phyloP scores from a whole-genome alignment of 805 yeast species.

The Lipomyces kockii region DNA sequence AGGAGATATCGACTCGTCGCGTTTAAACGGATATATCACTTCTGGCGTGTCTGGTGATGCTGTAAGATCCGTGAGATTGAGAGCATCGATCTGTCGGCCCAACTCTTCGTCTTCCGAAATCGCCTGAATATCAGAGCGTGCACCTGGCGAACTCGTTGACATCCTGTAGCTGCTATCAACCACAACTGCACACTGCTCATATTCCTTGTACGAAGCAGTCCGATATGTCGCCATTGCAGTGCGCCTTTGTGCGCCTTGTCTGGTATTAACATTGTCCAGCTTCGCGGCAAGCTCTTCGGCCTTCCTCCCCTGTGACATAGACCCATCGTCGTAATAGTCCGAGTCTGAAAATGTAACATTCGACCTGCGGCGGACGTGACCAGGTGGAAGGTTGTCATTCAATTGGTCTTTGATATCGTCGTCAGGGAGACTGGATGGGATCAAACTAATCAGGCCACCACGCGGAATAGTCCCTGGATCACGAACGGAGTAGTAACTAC shows the following conservation, averaged over 20 bases:
- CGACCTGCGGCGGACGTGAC: background rate
- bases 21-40: background rate
- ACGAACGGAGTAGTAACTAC: constrained; percentile 3
- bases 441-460: constrained; percentile 20
- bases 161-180: background rate
- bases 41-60: background rate
- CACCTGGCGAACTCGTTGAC: constrained; percentile 6
- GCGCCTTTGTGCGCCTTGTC: constrained; percentile 25
- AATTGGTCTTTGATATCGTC: background rate
- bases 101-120: background rate
- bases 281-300: constrained; percentile 9
- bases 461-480: constrained; percentile 1
- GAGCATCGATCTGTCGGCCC: background rate
- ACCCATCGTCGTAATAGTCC: background rate
- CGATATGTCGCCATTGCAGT: constrained; percentile 28
- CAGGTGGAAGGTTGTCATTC: background rate
- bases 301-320: background rate
- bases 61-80: background rate
- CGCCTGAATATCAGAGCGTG: background rate
- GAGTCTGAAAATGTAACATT: background rate
- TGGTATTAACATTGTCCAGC: constrained; percentile 11
- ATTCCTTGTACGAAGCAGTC: constrained; percentile 11
- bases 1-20: background rate
- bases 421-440: constrained; percentile 12
- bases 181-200: constrained; percentile 15